Evolutionary conservation across 768 basidiomycete species (phyloP), one percentile per base, ranked within the genome.

Genomic region (Leucocoprinus leucothites): DNA sequence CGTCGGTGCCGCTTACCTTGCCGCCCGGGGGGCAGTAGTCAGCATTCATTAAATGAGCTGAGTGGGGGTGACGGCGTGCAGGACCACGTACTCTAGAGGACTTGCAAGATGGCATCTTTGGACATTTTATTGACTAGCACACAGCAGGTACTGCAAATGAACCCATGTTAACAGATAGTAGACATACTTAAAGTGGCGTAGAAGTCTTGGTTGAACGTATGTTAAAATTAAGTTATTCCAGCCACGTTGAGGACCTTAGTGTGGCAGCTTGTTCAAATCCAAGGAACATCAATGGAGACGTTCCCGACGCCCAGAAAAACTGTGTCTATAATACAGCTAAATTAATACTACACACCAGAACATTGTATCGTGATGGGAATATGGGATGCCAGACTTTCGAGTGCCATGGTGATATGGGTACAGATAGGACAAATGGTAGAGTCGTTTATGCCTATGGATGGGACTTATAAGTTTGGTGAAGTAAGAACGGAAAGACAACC

Each of bases 1-100:
- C 28, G 74, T 75, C 57, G 64, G 65, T 43, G 61, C 64, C 54
- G 74, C 74, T 13, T 73, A 66, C 64, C 61, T 60, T 51, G 57
- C 67, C 48, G 65, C 73, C 31, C 60, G 61, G 57, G 61, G 65
- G 44, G 69, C 71, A 18, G 59, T 63, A 18, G 25, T 36, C 11
- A 3, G 35, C 9, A 45, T 53, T 24, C 52, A 53, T 36, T 36
- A 46, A 31, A 22, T 1, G 40, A 13, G 6, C 7, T n/a, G 19
- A 8, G 19, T 44, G 18, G 14, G 13, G 43, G n/a, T 18, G 7
- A 19, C 25, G 5, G 21, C 21, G 43, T n/a, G 21, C 21, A 44
- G 19, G 8, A 13, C n/a, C 18, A 21, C 13, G 21, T 24, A 11
- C n/a, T 19, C 25, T 44, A 8, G 9, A 22, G 43, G 21, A 21